Evolutionary conservation across 75 land plant species (phyloP), one percentile per base, ranked within the genome.

Genomic region (Picea glauca): DNA sequence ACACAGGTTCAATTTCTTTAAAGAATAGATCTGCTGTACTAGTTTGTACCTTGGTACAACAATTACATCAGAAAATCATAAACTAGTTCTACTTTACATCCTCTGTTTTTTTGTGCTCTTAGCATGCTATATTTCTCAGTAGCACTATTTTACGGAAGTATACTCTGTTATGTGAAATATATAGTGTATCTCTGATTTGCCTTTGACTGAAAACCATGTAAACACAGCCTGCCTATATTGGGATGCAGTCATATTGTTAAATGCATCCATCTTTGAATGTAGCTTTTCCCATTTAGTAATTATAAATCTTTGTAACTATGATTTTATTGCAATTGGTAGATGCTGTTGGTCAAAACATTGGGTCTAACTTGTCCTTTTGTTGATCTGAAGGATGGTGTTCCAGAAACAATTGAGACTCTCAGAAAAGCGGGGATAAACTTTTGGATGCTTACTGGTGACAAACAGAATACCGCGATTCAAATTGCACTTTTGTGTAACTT

Each of bases 391-490:
- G 98, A 95, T 54, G 99, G 98, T 21, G 99, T 97, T 43, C 95
- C 99, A 62, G 99, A 97, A 76, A 96, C 99, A 61, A 97, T 97
- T 56, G 91, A 90, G 74, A 88, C 86, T 61, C 88, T 97, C 5
- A 83, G 99, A 75, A 90, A 86, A 82, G 95, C 98, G 64, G 99
- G 99, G 72, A 97, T 97, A 38, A 97, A 97, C 79, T 97, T 97
- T 77, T 97, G 99, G 99, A 93, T 97, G 98, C 85, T 97, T 43
- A 97, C 99, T 61, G 99, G 99, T 65, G 99, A 97, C 83, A 97
- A 97, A 83, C 98, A 96, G 78, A 85, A 78, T 60, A 97, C 99
- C 62, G 99, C 99, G 15, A 89, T 94, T 76, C 99, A 97, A 77
- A 95, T 97, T 86, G 99, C 98, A 64, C 94, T 95, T 61, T 88